phyloP scores from a whole-genome alignment of 768 basidiomycete genomes.

The Guyanaporus albipodus region DNA sequence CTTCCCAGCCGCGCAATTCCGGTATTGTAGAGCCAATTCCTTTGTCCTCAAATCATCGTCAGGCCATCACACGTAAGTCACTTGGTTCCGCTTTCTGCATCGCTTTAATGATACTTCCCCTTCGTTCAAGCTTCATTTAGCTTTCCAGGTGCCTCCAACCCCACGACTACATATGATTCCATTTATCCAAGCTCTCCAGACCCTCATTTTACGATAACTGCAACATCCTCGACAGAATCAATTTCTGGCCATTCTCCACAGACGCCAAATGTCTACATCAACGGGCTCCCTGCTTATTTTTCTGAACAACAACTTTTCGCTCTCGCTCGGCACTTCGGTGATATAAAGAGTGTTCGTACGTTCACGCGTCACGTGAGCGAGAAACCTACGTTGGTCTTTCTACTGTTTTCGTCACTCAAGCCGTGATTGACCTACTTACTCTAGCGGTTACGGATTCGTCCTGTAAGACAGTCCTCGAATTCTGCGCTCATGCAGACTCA shows the following conservation, averaged over 20 bases:
- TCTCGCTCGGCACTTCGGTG: constrained; percentile 68
- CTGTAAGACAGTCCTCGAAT: constrained; percentile 46
- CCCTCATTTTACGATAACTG: constrained; percentile 9
- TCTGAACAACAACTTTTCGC: constrained; percentile 76
- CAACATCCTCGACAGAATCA: constrained; percentile 14
- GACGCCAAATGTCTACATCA: constrained; percentile 85
- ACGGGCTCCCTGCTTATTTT: constrained; percentile 79
- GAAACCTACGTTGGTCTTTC: constrained; percentile 44
- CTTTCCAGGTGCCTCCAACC: constrained; percentile 12
- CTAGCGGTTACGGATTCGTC: constrained; percentile 75
- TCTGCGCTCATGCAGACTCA: constrained; percentile 3
- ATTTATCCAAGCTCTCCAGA: constrained; percentile 11
- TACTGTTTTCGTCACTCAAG: constrained; percentile 1
- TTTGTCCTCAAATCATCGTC: constrained; percentile 7
- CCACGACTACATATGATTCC: constrained; percentile 12
- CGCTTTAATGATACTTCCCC: constrained; percentile 3
- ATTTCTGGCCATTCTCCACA: constrained; percentile 14
- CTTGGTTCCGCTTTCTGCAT: background rate
- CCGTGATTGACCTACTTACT: constrained; percentile 5
- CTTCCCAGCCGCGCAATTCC: constrained; percentile 11
- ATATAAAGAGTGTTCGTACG: constrained; percentile 72
- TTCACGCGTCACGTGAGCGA: constrained; percentile 83
- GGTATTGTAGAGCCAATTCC: constrained; percentile 10
- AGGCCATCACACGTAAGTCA: constrained; percentile 27
- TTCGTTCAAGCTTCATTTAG: constrained; percentile 25